Evolutionary conservation across 257 asterid species (phyloP), one percentile per base, ranked within the genome.

Genomic region (Primulina huaijiensis): DNA sequence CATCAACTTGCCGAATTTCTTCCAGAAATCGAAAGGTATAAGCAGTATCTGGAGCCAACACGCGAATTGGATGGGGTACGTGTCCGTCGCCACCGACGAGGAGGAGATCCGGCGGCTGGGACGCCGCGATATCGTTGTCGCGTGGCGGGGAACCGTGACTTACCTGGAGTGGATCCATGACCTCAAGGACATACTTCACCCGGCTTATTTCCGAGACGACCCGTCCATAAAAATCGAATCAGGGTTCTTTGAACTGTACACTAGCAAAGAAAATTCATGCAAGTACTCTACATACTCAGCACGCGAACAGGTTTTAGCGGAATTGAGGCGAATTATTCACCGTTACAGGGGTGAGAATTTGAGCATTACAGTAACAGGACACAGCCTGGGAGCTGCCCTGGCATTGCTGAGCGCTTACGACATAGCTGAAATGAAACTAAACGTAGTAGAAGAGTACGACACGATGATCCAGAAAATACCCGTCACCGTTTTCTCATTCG

Each of bases 71-170:
- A 87, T 90, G 89, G 96, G 96, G 14, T 90, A 88, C 60, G 94
- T 90, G 7, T 95, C 92, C 0, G 89, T 90, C 0, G 67, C 92
- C 46, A 81, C 80, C 5, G 93, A 86, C 75, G 85, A 80, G 9
- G 79, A 69, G 0, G 90, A 86, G 71, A 78, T 90, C 0, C 76
- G 71, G 9, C 82, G 95, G 8, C 83, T 90, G 0, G 95, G 97
- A 10, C 87, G 95, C 14, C 87, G 96, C 1, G 93, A 86, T 80
- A 77, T 88, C 35, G 80, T 88, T 21, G 56, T 90, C 50, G 86
- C 95, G 9, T 90, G 95, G 95, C 85, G 95, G n/a, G 95, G 95
- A 12, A 90, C 97, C 0, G 92, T 88, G 8, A 90, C 97, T 1
- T 90, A 86, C 80, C 85, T 90, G 3, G 97, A 90, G 55, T 90